Evolutionary conservation across 2,329 filamentous ascomycete genomes (phyloP).

Genomic region (Neofusicoccum laricinum): DNA sequence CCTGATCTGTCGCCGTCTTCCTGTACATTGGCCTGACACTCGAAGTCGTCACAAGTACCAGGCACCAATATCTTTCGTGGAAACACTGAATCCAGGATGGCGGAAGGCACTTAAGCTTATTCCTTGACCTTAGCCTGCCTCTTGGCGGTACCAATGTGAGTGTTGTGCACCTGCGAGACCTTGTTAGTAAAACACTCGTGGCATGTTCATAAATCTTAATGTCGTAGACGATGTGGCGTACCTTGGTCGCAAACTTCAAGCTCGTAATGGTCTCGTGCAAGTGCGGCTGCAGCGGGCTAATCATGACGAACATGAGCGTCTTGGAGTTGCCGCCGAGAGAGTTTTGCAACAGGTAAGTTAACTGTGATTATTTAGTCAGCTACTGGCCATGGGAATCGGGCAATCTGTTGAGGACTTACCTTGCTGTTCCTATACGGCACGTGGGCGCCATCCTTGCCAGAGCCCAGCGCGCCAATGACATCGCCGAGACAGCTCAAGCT

Average conservation of each 20-base stretch:
- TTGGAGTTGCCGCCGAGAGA: constrained; percentile 93
- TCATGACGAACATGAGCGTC: constrained; percentile 99
- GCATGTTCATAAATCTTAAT: neutral
- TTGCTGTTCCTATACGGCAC: constrained; percentile 96
- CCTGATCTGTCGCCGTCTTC: neutral
- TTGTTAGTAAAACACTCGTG: neutral
- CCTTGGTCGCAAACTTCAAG: constrained; percentile 93
- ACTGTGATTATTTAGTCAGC: constrained; percentile 21
- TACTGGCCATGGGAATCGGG: too few relatives aligned
- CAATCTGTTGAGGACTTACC: constrained; percentile 44
- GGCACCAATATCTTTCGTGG: neutral
- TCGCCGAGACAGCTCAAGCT: constrained; percentile 88
- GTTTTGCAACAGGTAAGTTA: constrained; percentile 93
- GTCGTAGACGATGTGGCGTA: constrained; percentile 37
- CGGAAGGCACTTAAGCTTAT: constrained; percentile 13
- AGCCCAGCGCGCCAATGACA: constrained; percentile 89
- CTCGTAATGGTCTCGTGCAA: constrained; percentile 91
- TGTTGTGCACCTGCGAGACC: constrained; percentile 68
- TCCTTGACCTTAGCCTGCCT: constrained; percentile 62
- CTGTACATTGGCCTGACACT: constrained; percentile 9
- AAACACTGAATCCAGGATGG: neutral
- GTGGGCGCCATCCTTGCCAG: constrained; percentile 72
- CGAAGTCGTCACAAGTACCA: neutral
- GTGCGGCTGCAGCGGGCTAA: constrained; percentile 86
- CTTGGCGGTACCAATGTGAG: constrained; percentile 87